These are phyloP conservation scores for Wallacemonas rigidus DNA, from an alignment of 208 protist species.

Conservation along the genomic window DNA sequence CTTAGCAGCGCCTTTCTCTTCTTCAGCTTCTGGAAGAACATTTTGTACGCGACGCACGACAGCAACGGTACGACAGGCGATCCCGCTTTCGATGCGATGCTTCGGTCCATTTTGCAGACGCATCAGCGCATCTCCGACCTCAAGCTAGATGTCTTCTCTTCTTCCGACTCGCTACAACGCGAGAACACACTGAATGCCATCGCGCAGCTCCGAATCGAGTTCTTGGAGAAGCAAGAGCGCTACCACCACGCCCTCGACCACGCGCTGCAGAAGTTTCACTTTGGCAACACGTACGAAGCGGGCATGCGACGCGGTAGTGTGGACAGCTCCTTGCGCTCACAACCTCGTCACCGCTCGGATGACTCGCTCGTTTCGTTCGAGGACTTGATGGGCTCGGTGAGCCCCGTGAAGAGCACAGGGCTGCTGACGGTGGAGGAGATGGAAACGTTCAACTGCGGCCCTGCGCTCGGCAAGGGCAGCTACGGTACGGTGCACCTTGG, in stretches of 20 bases:
- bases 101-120: constrained; percentile 61
- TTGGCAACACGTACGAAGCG: constrained; percentile 19
- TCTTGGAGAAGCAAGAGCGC: constrained; percentile 70
- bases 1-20: constrained; percentile 34
- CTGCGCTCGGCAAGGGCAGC: constrained; percentile 65
- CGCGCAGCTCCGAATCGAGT: constrained; percentile 69
- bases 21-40: constrained; percentile 57
- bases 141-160: constrained; percentile 53
- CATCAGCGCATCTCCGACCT: constrained; percentile 65
- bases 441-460: constrained; percentile 78
- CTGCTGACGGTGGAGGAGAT: constrained; percentile 72
- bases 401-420: constrained; percentile 26
- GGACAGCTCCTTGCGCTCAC: constrained; percentile 9
- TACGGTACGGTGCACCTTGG: constrained; percentile 73
- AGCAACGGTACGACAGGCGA: constrained; percentile 46
- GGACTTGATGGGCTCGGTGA: not conserved
- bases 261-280: constrained; percentile 43
- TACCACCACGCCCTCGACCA: constrained; percentile 65
- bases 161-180: constrained; percentile 38
- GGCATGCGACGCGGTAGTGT: constrained; percentile 23
- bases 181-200: constrained; percentile 75
- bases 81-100: constrained; percentile 58
- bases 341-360: constrained; percentile 13
- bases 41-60: constrained; percentile 39
- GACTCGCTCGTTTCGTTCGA: constrained; percentile 6